phyloP scores from a whole-genome alignment of 2,329 filamentous ascomycete genomes.

The Aspergillus eucalypticola region DNA sequence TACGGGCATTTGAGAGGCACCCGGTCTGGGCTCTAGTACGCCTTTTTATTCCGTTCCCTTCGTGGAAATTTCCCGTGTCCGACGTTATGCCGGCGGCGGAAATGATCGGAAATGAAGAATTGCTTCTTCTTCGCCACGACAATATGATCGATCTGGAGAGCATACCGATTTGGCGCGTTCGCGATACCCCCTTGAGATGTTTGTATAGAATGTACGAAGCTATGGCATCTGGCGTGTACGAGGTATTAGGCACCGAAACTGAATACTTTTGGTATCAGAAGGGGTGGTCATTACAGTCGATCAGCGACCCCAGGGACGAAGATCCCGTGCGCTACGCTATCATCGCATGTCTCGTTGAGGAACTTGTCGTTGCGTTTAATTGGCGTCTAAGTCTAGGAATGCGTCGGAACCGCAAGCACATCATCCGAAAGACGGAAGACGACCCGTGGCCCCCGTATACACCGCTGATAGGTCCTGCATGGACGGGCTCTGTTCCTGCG shows the following conservation, averaged over 20 bases:
- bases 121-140: conserved; percentile 11
- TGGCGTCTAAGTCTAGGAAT: conserved; percentile 7
- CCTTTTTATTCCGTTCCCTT: conserved; percentile 26
- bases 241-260: conserved; percentile 5
- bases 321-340: conserved; percentile 10
- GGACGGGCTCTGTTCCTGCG: conserved; percentile 20
- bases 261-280: conserved; percentile 10
- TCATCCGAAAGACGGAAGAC: conserved; percentile 23
- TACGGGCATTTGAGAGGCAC: conserved; percentile 21
- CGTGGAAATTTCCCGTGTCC: conserved; percentile 28
- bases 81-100: conserved; percentile 18
- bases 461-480: conserved; percentile 20
- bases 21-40: conserved; percentile 23
- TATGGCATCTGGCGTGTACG: background rate
- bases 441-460: conserved; percentile 27
- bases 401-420: conserved; percentile 20
- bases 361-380: conserved; percentile 9
- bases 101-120: conserved; percentile 18
- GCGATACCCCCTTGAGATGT: conserved; percentile 7
- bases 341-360: conserved; percentile 12
- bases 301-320: conserved; percentile 5
- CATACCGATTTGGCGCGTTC: conserved; percentile 10
- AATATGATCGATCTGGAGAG: conserved; percentile 20
- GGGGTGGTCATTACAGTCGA: conserved; percentile 1
- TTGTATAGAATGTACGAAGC: conserved; percentile 11